These are phyloP conservation scores for Ambrosiella cleistominuta DNA, from an alignment of 2,329 filamentous ascomycete genomes.

Conservation along the genomic window DNA sequence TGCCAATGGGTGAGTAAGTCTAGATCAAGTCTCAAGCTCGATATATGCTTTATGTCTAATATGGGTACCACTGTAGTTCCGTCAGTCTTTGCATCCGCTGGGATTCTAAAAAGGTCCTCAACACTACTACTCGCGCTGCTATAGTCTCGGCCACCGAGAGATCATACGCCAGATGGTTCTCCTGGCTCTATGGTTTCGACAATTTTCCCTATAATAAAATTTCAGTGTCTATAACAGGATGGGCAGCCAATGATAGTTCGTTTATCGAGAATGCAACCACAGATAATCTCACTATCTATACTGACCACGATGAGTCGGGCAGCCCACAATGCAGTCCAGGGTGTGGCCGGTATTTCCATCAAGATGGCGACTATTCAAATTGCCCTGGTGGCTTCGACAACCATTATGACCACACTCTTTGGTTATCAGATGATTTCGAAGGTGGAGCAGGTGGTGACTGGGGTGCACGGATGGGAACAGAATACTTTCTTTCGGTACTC, in stretches of 20 bases:
- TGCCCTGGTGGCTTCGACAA: conserved; percentile 23
- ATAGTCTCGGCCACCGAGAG: conserved; percentile 21
- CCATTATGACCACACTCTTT: conserved; percentile 29
- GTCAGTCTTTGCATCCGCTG: conserved; percentile 27
- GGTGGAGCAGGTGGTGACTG: conserved; percentile 30
- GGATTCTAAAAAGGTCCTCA: conserved; percentile 23
- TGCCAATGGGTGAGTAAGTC: conserved; percentile 16
- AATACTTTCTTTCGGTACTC: conserved; percentile 26
- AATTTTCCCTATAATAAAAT: conserved; percentile 25
- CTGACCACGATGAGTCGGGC: conserved; percentile 21
- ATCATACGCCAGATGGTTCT: conserved; percentile 25
- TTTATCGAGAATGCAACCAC: conserved; percentile 23
- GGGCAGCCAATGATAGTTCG: conserved; percentile 23
- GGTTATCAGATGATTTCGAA: conserved; percentile 28
- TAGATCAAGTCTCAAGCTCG: too few relatives aligned
- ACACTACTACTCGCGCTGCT: conserved; percentile 22
- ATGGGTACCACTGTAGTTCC: conserved; percentile 4
- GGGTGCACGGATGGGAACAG: conserved; percentile 27
- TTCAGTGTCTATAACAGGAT: conserved; percentile 25
- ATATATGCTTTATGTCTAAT: neutral
- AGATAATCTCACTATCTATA: conserved; percentile 25
- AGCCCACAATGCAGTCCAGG: conserved; percentile 24
- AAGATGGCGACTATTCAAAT: conserved; percentile 23
- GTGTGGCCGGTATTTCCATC: conserved; percentile 29
- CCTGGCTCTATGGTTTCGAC: conserved; percentile 26